Conservation (phyloP, 805 yeast species). For the Priceomyces carsonii region DNA sequence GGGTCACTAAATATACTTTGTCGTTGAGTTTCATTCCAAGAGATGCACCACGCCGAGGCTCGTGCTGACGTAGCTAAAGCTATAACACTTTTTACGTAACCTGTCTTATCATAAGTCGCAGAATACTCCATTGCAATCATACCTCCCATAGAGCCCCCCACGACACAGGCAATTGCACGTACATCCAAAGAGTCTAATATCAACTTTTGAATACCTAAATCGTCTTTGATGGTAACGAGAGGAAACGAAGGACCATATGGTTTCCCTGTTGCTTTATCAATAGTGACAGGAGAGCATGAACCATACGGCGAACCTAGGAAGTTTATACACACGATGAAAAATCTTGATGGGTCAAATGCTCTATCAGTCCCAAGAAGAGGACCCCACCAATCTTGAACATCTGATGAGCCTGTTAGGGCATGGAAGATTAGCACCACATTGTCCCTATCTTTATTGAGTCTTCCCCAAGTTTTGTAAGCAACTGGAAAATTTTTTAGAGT, state of each 20-base stretch:
- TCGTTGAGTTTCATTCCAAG: slow-evolving; percentile 98
- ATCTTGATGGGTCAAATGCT: slow-evolving; percentile 89
- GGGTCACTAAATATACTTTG: slow-evolving; percentile 97
- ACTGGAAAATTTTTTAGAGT: slow-evolving; percentile 73
- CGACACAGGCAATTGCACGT: slow-evolving; percentile 74
- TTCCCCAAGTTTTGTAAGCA: slow-evolving; percentile 96
- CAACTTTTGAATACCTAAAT: slow-evolving; percentile 72
- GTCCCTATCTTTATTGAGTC: slow-evolving; percentile 62
- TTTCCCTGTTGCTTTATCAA: slow-evolving; percentile 72
- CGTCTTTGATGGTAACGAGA: slow-evolving; percentile 90
- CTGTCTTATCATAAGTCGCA: slow-evolving; percentile 55
- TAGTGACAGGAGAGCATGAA: slow-evolving; percentile 84
- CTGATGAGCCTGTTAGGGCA: slow-evolving; percentile 94
- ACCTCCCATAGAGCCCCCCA: slow-evolving; percentile 99
- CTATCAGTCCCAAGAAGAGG: slow-evolving; percentile 82
- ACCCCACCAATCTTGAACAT: slow-evolving; percentile 99
- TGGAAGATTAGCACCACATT: slow-evolving; percentile 92
- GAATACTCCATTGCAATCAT: slow-evolving; percentile 93
- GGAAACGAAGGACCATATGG: slow-evolving; percentile 96
- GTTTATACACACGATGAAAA: slow-evolving; percentile 83
- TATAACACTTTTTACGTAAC: slow-evolving; percentile 68
- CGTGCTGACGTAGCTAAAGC: slow-evolving; percentile 93
- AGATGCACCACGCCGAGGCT: slow-evolving; percentile 97
- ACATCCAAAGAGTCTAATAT: slow-evolving; percentile 81
- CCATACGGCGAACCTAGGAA: slow-evolving; percentile 98